Evolutionary conservation across 352 stramenopile genomes (phyloP).

Genomic region (Phytophthora nicotianae): DNA sequence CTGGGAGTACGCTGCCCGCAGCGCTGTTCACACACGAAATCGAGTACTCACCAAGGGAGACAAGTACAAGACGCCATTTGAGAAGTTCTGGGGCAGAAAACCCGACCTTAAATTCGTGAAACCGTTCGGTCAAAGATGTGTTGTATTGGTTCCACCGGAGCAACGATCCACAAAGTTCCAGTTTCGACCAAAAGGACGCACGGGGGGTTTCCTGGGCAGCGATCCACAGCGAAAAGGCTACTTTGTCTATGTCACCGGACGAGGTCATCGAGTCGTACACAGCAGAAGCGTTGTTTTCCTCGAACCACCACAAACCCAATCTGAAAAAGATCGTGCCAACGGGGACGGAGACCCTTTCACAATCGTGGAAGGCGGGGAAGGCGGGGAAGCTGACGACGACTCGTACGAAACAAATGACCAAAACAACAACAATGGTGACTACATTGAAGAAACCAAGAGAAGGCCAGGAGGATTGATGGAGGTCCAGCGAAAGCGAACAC

Average conservation of each 20-base stretch:
- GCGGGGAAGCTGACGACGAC: too few relatives aligned
- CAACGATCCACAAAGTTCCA: neutral
- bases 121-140: neutral
- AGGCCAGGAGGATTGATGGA: too few relatives aligned
- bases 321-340: too few relatives aligned
- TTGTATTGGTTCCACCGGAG: neutral
- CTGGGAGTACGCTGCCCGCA: neutral
- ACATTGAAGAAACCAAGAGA: too few relatives aligned
- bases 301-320: neutral
- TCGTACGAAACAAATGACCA: too few relatives aligned
- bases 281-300: constrained; percentile 15
- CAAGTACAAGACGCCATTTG: neutral
- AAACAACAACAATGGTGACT: too few relatives aligned
- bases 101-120: neutral
- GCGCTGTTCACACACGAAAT: neutral
- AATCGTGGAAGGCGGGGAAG: too few relatives aligned
- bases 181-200: neutral
- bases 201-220: neutral
- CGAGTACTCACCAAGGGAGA: neutral
- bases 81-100: neutral
- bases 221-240: constrained; percentile 8
- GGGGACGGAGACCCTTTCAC: too few relatives aligned
- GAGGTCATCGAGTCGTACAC: constrained; percentile 5
- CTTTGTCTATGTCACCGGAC: constrained; percentile 23
- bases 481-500: too few relatives aligned